Conservation (phyloP, 2,329 filamentous ascomycete genomes). For the Cercospora brassicicola region DNA sequence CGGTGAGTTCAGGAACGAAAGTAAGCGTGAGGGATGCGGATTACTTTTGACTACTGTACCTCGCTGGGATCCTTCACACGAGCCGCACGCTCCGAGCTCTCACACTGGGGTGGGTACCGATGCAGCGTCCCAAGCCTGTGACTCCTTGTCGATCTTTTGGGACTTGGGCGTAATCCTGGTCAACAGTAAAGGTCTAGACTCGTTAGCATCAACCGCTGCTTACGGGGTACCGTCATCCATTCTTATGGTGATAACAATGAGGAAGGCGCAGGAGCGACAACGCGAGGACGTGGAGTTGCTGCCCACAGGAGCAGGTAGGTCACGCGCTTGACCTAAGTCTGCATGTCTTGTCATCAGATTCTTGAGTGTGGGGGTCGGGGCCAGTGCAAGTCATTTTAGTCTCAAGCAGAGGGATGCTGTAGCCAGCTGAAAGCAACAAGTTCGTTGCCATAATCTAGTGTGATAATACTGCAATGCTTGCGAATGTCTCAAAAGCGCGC, state of each 20-base stretch:
- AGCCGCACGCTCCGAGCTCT: slow-evolving; percentile 1
- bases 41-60: background rate
- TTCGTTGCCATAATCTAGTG: background rate
- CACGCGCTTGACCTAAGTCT: background rate
- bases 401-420: background rate
- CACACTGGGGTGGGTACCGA: background rate
- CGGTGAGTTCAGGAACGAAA: slow-evolving; percentile 3
- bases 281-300: background rate
- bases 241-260: background rate
- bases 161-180: background rate
- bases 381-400: background rate
- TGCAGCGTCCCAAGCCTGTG: background rate
- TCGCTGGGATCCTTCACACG: background rate
- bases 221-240: background rate
- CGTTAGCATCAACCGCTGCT: background rate
- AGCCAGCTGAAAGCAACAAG: background rate
- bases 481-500: background rate
- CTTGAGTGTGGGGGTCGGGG: background rate
- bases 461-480: background rate
- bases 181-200: background rate
- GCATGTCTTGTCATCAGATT: background rate
- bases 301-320: background rate
- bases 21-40: background rate
- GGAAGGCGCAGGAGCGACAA: background rate
- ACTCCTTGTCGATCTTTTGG: background rate